Percentiles rank a stretch among this genome's conserved stretches.
phyloP scores from a whole-genome alignment of 2,329 filamentous ascomycete genomes.

The Ophiocordyceps camponoti-rufipedis region DNA sequence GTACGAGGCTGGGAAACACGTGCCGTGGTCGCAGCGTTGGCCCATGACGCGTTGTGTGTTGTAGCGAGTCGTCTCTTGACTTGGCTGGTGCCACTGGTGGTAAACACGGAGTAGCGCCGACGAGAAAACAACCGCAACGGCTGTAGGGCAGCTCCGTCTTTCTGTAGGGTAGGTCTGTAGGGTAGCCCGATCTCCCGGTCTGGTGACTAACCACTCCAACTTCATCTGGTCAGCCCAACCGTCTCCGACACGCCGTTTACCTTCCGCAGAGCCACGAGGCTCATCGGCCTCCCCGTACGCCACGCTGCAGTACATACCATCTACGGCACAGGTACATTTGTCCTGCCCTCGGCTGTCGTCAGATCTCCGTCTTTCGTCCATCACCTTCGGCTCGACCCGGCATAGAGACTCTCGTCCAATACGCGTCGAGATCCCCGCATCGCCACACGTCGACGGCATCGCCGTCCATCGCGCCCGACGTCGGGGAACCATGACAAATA shows the following conservation, averaged over 20 bases:
- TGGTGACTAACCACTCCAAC: background rate
- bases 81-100: background rate
- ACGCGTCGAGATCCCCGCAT: background rate
- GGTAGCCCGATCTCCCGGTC: background rate
- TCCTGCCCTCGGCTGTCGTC: background rate
- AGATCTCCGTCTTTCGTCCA: background rate
- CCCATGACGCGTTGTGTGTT: background rate
- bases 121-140: background rate
- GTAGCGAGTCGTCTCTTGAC: background rate
- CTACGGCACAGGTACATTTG: background rate
- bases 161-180: background rate
- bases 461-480: background rate
- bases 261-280: background rate
- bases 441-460: background rate
- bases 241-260: background rate
- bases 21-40: background rate
- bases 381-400: background rate
- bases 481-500: conserved; percentile 8
- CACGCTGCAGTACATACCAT: background rate
- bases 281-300: background rate
- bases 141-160: background rate
- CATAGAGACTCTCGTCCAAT: too few relatives aligned
- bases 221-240: background rate
- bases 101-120: background rate
- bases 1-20: background rate